Percentiles rank a stretch among this genome's conserved stretches.
Evolutionary conservation across 78 protist genomes (phyloP).

Genomic region (Dictyostelium capitatum): DNA sequence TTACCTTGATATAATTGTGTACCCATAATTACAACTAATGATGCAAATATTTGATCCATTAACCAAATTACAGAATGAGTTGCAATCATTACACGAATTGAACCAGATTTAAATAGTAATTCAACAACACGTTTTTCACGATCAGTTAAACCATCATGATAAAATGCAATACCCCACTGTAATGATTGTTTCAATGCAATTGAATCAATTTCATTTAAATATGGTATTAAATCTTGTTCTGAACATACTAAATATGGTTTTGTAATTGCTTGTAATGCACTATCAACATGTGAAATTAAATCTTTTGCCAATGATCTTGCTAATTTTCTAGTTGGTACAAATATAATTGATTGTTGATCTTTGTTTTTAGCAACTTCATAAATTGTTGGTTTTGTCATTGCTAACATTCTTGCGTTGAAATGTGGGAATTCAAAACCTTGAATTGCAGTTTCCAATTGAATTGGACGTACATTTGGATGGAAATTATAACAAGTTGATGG

Average conservation of each 20-base stretch:
- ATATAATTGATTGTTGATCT: constrained; percentile 90
- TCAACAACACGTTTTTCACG: constrained; percentile 90
- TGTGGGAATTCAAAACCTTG: constrained; percentile 90
- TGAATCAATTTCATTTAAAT: constrained; percentile 79
- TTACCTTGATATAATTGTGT: constrained; percentile 89
- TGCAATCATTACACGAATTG: constrained; percentile 93
- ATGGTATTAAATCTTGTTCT: constrained; percentile 34
- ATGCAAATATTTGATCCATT: constrained; percentile 69
- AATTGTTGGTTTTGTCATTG: constrained; percentile 95
- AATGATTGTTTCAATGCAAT: constrained; percentile 57
- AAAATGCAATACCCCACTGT: constrained; percentile 89
- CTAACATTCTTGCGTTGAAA: constrained; percentile 86
- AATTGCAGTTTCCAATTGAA: constrained; percentile 94
- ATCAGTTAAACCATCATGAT: constrained; percentile 89
- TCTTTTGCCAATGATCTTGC: constrained; percentile 86
- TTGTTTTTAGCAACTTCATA: constrained; percentile 74
- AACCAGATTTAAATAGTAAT: constrained; percentile 85
- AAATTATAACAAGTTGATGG: constrained; percentile 90
- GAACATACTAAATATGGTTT: constrained; percentile 11
- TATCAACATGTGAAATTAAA: constrained; percentile 80
- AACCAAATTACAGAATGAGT: constrained; percentile 99
- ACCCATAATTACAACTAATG: constrained; percentile 85
- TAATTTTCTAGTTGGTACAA: constrained; percentile 91
- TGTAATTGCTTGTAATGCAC: constrained; percentile 57
- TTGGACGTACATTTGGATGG: constrained; percentile 98